phyloP scores from a whole-genome alignment of 768 basidiomycete genomes.

The Tylopilus subfusipes region DNA sequence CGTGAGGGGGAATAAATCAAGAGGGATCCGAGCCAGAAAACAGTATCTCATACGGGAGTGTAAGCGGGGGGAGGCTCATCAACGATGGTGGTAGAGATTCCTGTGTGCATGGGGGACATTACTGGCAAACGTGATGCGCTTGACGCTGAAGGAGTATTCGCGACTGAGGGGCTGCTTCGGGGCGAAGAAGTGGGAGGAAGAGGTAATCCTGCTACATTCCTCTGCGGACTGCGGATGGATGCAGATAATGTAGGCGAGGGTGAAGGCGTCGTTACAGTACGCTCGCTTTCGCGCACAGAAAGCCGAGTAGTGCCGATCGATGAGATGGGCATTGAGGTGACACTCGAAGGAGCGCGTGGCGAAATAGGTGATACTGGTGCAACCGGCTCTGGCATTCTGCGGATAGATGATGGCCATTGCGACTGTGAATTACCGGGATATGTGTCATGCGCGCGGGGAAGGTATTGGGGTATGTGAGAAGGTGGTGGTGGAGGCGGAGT shows the following conservation, averaged over 20 bases:
- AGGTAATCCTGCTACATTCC: background rate
- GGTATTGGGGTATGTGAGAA: slow-evolving; percentile 3
- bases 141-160: background rate
- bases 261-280: background rate
- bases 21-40: background rate
- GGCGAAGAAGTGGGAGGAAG: background rate
- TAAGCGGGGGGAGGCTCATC: slow-evolving; percentile 29
- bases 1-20: background rate
- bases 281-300: background rate
- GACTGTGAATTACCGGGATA: background rate
- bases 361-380: background rate
- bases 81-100: background rate
- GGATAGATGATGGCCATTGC: background rate
- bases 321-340: background rate
- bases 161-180: background rate
- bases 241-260: background rate
- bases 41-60: slow-evolving; percentile 15
- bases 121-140: background rate
- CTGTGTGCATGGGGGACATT: slow-evolving; percentile 13
- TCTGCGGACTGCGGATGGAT: background rate
- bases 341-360: background rate
- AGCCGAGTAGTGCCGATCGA: background rate
- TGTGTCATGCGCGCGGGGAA: slow-evolving; percentile 3
- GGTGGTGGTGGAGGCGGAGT: background rate
- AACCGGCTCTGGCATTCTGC: background rate